These are phyloP conservation scores for Tolypocladium ophioglossoides DNA, from an alignment of 2,329 filamentous ascomycete genomes.

Conservation along the genomic window DNA sequence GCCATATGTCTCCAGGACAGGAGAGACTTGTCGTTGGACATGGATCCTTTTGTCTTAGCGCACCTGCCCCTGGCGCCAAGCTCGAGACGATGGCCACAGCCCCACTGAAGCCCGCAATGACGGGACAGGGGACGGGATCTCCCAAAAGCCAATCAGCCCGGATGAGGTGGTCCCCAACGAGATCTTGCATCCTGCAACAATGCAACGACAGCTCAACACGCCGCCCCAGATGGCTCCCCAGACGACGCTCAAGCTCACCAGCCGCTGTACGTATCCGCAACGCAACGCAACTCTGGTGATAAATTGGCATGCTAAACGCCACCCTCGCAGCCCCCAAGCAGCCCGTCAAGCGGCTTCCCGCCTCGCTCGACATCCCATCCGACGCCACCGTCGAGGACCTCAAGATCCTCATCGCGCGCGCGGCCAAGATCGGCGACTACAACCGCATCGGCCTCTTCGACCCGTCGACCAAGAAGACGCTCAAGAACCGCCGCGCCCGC, in stretches of 20 bases:
- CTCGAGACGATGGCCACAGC: too few relatives aligned
- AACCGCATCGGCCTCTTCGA: constrained; percentile 55
- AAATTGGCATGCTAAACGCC: background rate
- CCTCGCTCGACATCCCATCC: constrained; percentile 34
- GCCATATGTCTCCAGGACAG: too few relatives aligned
- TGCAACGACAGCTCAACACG: background rate
- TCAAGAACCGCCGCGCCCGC: constrained; percentile 50
- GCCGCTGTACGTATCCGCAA: constrained; percentile 7
- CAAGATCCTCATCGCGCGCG: constrained; percentile 43
- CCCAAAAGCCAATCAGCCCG: too few relatives aligned
- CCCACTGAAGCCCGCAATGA: too few relatives aligned
- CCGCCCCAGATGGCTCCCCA: constrained; percentile 16
- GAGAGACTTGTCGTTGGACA: too few relatives aligned
- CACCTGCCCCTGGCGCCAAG: too few relatives aligned
- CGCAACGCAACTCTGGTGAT: background rate
- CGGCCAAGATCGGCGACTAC: constrained; percentile 40
- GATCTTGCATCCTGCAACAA: background rate
- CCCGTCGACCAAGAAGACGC: constrained; percentile 47
- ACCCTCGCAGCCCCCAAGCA: constrained; percentile 30
- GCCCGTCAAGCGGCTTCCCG: constrained; percentile 43
- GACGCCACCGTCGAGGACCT: constrained; percentile 49
- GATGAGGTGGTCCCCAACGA: background rate
- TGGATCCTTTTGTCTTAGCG: too few relatives aligned
- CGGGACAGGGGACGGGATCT: too few relatives aligned
- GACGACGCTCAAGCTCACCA: constrained; percentile 31